phyloP scores from a whole-genome alignment of 176 grass and related monocot genomes.

The Urochloa ruziziensis region DNA sequence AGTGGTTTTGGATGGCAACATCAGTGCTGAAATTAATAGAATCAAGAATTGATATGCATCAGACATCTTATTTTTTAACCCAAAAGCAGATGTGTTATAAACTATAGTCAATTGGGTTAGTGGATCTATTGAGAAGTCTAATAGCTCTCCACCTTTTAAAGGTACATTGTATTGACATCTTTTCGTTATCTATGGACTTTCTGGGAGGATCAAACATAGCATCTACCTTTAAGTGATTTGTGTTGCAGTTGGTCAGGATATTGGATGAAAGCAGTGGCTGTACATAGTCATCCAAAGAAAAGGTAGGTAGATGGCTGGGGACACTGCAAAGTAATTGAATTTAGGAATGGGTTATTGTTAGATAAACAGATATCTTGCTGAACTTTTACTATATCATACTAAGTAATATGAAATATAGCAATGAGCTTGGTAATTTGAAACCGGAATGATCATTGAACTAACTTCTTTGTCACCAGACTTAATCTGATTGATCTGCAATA shows the following conservation, averaged over 20 bases:
- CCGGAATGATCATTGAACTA: not conserved
- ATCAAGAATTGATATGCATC: too few species aligned
- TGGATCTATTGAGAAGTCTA: slow-evolving; percentile 28
- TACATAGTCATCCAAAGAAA: slow-evolving; percentile 18
- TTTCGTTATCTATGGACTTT: slow-evolving; percentile 16
- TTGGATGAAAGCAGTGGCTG: slow-evolving; percentile 25
- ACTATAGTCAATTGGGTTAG: not conserved
- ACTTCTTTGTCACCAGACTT: not conserved
- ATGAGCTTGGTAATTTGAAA: not conserved
- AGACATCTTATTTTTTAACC: not conserved
- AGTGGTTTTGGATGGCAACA: not conserved
- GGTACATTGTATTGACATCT: slow-evolving; percentile 3
- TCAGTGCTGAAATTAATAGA: not conserved
- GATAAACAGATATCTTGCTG: not conserved
- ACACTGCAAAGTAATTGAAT: slow-evolving; percentile 22
- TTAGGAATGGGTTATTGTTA: slow-evolving; percentile 23
- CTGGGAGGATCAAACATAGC: slow-evolving; percentile 7
- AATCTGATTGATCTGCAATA: slow-evolving; percentile 19
- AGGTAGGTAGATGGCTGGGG: slow-evolving; percentile 12
- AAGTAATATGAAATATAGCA: slow-evolving; percentile 7
- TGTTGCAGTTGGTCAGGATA: slow-evolving; percentile 28
- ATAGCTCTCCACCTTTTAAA: slow-evolving; percentile 1
- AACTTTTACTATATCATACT: slow-evolving; percentile 9
- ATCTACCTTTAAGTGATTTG: slow-evolving; percentile 1
- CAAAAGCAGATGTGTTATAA: slow-evolving; percentile 3